Percentiles rank a stretch among this genome's conserved stretches.
phyloP scores from a whole-genome alignment of 2,329 filamentous ascomycete genomes.

The Cladosporium oxysporum region DNA sequence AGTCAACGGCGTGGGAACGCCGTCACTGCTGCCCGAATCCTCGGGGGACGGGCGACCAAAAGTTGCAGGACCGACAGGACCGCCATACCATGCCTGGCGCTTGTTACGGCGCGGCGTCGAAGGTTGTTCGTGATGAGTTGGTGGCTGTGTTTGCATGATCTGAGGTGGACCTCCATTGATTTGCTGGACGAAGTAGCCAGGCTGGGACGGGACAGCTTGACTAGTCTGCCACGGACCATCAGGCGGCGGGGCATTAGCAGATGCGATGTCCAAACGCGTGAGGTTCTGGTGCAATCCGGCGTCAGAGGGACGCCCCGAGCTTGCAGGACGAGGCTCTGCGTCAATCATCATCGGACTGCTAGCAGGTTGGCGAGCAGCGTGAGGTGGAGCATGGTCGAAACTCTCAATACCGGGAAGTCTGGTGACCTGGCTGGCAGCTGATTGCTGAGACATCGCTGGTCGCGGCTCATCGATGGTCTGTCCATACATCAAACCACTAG shows the following conservation, averaged over 20 bases:
- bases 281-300: conserved; percentile 66
- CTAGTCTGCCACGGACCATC: conserved; percentile 30
- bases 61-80: conserved; percentile 41
- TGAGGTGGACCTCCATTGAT: conserved; percentile 8
- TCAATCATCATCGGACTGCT: conserved; percentile 80
- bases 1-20: conserved; percentile 54
- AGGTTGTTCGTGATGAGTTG: conserved; percentile 34
- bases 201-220: background rate
- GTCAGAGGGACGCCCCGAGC: conserved; percentile 53
- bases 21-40: conserved; percentile 57
- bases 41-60: conserved; percentile 53
- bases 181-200: conserved; percentile 16
- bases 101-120: conserved; percentile 62
- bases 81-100: conserved; percentile 73
- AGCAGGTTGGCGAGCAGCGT: conserved; percentile 58
- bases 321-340: conserved; percentile 32
- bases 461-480: conserved; percentile 67
- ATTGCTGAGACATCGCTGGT: conserved; percentile 55
- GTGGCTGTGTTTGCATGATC: background rate
- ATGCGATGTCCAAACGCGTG: conserved; percentile 65
- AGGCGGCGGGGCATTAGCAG: conserved; percentile 39
- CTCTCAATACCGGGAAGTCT: conserved; percentile 89
- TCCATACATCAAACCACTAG: conserved; percentile 74
- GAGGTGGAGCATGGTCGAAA: conserved; percentile 74
- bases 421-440: conserved; percentile 60